These are phyloP conservation scores for Acanthochlamys bracteata DNA, from an alignment of 106 monocot genomes.

Conservation along the genomic window DNA sequence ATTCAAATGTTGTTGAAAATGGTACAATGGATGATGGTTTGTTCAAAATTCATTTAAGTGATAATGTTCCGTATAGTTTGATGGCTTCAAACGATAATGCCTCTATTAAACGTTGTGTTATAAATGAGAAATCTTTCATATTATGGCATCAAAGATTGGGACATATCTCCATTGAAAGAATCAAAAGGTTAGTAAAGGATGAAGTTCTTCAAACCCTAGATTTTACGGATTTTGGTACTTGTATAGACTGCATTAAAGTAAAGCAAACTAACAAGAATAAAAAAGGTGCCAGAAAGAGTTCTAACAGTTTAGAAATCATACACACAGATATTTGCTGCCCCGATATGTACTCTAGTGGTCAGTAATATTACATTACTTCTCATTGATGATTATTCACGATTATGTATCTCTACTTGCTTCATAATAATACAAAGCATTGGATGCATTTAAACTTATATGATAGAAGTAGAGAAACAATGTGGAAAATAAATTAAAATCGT, in stretches of 20 bases:
- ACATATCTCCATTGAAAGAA: slow-evolving; percentile 2
- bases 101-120: neutral
- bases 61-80: neutral
- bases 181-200: slow-evolving; percentile 3
- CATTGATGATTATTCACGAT: slow-evolving; percentile 10
- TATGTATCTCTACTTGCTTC: slow-evolving; percentile 1
- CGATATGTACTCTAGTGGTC: neutral
- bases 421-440: neutral
- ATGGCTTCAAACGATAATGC: neutral
- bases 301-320: neutral
- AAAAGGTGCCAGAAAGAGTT: slow-evolving; percentile 1
- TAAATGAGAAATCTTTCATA: neutral
- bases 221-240: slow-evolving; percentile 1
- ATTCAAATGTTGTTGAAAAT: neutral
- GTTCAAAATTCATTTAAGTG: neutral
- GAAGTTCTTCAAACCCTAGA: neutral
- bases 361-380: slow-evolving; percentile 8
- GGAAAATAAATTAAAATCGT: slow-evolving; percentile 1
- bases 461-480: neutral
- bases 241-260: slow-evolving; percentile 8
- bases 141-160: slow-evolving; percentile 1
- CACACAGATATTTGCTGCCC: slow-evolving; percentile 4
- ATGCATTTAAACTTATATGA: neutral
- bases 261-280: slow-evolving; percentile 6
- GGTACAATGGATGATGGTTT: neutral